Evolutionary conservation across 306 rosid species (phyloP), one percentile per base, ranked within the genome.

Genomic region (Lupinus albus): DNA sequence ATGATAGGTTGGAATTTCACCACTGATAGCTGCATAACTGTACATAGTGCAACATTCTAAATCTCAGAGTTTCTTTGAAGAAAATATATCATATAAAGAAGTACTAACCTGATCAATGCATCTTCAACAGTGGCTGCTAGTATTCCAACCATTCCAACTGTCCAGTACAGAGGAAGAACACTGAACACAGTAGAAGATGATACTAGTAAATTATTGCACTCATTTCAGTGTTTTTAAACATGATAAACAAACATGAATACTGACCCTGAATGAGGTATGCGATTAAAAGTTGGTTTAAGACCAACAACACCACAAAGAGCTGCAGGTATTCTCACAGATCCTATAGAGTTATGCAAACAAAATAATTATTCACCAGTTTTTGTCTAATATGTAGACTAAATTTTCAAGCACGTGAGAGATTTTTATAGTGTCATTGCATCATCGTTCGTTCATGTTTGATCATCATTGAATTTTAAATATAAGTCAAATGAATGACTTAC

Each of bases 281-380:
- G 93, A 1, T 76, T 85, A 64, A 89, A 92, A 11, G 93, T 92
- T 32, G 96, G 96, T 78, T 92, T 89, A 13, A 92, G 79, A 74
- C 98, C 98, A 35, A 87, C 79, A 11, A 89, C 88, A 54, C 96
- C 98, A 67, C 98, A 92, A 61, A 92, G 91, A 60, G 98, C 82
- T 45, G 98, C 98, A 21, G 96, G 98, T 84, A 92, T 79, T 67
- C 98, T 77, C 71, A 89, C 95, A 62, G 98, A 92, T 54, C 98
- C 97, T 92, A 72, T 35, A 42, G 11, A 74, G 10, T 59, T 16
- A 54, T 38, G 64, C 46, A 71, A 65, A 65, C 12, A 49, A 74
- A 61, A 44, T 32, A 49, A 41, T 75, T 33, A 66, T 62, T 60
- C 42, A 35, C 32, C 51, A 52, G 3, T 13, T 33, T 39, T 32